Base-by-base conservation (phyloP, 1,284 basidiomycete genomes). In the Cryptococcus sp. region DNA sequence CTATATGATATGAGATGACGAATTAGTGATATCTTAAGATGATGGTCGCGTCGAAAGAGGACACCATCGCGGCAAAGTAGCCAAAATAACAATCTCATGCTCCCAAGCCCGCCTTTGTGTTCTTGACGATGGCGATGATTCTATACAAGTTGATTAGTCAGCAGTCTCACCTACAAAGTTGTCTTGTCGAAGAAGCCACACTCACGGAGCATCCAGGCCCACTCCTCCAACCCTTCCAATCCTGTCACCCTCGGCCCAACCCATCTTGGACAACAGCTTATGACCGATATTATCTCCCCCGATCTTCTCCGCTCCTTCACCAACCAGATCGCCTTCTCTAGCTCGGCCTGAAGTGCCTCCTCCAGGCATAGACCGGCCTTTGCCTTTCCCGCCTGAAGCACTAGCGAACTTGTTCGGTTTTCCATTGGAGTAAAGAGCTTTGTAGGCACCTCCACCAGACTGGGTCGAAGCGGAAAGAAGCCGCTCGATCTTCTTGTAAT, bases 401-500 rank as follows among this genome's bases (percentile, higher is more conserved):
- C 26, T 29, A 29, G 26, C 26, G 26, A 29, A 29, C 10, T 29
- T 29, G 26, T 29, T 29, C 10, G 26, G 26, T 10, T 29, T 29
- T 20, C 58, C 58, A 22, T 53, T 55, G 17, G 61, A 50, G 58
- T 73, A 73, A 6, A 77, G 61, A 1, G 74, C 70, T 57, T 78
- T 74, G 64, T 73, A 77, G 64, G 79, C 78, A 19, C 52, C 23
- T n/a, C 67, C 69, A 6, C 72, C 70, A 3, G 59, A 54, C 38
- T 56, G 55, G 3, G 65, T 40, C 15, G 69, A 65, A 7, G 69
- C 68, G 7, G 66, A 57, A 34, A 87, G 63, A 54, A 91, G 81
- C 56, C 78, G 79, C 34, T 75, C 79, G 19, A 91, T 78, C 77
- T 86, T 88, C 50, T 66, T 68, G 72, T 89, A 86, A 61, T 88